A percentile compares a stretch with the other conserved stretches of the same genome.
Conservation (phyloP, 73 alveolate species). For the Symbiodinium pilosum region DNA sequence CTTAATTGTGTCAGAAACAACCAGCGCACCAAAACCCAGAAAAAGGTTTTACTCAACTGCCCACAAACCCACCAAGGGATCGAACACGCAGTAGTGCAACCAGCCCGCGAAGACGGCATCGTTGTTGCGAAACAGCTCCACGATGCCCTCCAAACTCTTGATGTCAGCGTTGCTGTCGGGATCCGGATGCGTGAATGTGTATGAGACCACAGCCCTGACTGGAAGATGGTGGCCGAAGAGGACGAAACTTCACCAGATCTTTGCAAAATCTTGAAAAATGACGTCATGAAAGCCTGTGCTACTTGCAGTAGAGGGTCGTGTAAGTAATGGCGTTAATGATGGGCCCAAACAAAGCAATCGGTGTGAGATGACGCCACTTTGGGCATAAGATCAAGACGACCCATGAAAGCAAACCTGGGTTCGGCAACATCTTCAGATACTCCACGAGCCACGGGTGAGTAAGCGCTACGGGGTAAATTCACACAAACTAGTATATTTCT, state of each 20-base stretch:
- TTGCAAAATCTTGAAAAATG: not conserved
- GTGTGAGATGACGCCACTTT: not conserved
- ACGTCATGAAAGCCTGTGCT: not conserved
- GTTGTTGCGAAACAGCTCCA: not conserved
- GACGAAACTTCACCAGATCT: not conserved
- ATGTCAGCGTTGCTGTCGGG: not conserved
- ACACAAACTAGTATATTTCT: too few species aligned
- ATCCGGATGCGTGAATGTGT: not conserved
- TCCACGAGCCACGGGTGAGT: too few species aligned
- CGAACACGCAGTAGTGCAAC: conserved; percentile 58
- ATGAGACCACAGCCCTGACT: not conserved
- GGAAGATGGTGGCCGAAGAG: not conserved
- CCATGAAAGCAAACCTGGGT: conserved; percentile 33
- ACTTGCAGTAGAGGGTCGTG: not conserved
- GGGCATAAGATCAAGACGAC: conserved; percentile 26
- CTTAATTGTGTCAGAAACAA: too few species aligned
- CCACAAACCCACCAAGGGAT: not conserved
- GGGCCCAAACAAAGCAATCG: conserved; percentile 22
- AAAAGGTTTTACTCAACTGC: too few species aligned
- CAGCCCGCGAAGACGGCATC: conserved; percentile 79
- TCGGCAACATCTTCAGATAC: not conserved
- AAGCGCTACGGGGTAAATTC: too few species aligned
- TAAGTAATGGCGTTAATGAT: conserved; percentile 36
- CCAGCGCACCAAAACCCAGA: too few species aligned
- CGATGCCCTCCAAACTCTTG: conserved; percentile 34